Base-by-base conservation (phyloP, 2,329 filamentous ascomycete genomes). In the Fusarium verticillioides region DNA sequence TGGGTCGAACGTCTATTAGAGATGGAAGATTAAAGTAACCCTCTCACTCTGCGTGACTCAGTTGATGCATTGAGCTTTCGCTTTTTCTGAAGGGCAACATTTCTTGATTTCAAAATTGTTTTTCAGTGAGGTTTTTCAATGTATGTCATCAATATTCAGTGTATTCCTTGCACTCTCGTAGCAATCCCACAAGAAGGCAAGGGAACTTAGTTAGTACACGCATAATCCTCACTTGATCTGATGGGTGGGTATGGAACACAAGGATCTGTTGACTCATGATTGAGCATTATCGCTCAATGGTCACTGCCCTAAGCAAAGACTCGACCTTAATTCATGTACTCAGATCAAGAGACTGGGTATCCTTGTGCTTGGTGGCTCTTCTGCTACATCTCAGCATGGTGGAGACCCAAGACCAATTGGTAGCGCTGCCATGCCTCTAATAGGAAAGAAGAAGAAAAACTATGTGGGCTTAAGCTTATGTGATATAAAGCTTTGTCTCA, bases 1-100 rank as follows among this genome's bases (percentile, higher is more conserved):
- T 87, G 86, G 84, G 84, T 84, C 82, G 84, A 84, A 85, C 82
- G 86, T 84, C 86, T 87, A 87, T 85, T 84, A 84, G 81, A 83
- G 81, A 84, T 88, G 86, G 86, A 84, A 87, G 83, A 87, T 83
- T 69, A 75, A 87, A 75, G 80, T 69, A 78, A 81, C 84, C 86
- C 86, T 84, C 82, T 85, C 84, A 87, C 85, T 87, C 85, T 87
- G 86, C 84, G 80, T 81, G 73, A 75, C 83, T 84, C 79, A 81
- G 69, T 82, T 82, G 79, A 77, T 73, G 79, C 81, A 82, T 84
- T 81, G 83, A 81, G 83, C 79, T 82, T 79, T 86, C 81, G 82
- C 81, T 85, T 85, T 85, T 87, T 86, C 80, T 85, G 81, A 70
- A 82, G 83, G 84, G 82, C 80, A 69, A 85, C 83, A 85, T 81